Evolutionary conservation across 176 grass and related monocot genomes (phyloP).

Genomic region (Phoenix roebelenii): DNA sequence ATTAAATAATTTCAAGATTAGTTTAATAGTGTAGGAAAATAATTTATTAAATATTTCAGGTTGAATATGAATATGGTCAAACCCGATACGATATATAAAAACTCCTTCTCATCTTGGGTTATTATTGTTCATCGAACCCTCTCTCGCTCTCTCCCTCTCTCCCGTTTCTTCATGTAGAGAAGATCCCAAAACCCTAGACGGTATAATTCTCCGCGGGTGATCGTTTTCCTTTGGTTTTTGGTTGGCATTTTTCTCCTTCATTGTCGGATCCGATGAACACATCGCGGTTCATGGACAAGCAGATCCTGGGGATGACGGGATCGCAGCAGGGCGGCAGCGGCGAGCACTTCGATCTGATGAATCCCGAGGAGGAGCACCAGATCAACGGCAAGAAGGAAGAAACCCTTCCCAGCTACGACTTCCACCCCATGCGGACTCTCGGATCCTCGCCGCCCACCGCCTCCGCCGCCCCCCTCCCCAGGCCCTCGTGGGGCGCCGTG

Average conservation of each 20-base stretch:
- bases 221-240: too few relatives aligned
- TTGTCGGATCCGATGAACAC: slow-evolving; percentile 39
- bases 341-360: slow-evolving; percentile 49
- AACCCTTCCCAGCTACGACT: slow-evolving; percentile 58
- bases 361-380: slow-evolving; percentile 38
- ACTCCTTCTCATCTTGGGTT: too few relatives aligned
- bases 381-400: slow-evolving; percentile 22
- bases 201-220: too few relatives aligned
- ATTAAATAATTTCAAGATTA: too few relatives aligned
- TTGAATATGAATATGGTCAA: too few relatives aligned
- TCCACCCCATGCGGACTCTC: slow-evolving; percentile 45
- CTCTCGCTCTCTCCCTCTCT: too few relatives aligned
- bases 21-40: too few relatives aligned
- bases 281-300: slow-evolving; percentile 81
- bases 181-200: too few relatives aligned
- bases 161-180: too few relatives aligned
- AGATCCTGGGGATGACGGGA: slow-evolving; percentile 60
- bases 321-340: slow-evolving; percentile 16
- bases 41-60: too few relatives aligned
- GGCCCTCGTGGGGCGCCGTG: slow-evolving; percentile 19
- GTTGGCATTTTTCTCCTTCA: background rate
- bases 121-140: too few relatives aligned
- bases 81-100: too few relatives aligned
- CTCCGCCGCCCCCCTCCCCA: slow-evolving; percentile 7
- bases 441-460: slow-evolving; percentile 3